Conservation (phyloP, 2,329 filamentous ascomycete genomes). For the Nemania diffusa region DNA sequence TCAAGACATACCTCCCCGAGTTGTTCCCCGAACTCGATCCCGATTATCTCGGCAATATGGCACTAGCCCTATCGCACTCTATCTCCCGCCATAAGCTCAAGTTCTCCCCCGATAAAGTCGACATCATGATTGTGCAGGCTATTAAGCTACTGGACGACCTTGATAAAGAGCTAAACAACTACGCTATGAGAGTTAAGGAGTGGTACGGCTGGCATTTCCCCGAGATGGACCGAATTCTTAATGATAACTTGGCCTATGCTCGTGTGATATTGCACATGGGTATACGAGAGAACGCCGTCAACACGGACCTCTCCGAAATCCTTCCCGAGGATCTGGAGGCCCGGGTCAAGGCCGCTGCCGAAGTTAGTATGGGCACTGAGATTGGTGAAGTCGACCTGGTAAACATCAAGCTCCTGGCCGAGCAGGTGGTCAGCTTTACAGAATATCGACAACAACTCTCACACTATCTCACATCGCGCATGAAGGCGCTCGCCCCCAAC, state of each 20-base stretch:
- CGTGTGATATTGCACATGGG: constrained; percentile 89
- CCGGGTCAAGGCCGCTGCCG: constrained; percentile 91
- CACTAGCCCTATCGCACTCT: constrained; percentile 94
- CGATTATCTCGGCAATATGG: constrained; percentile 91
- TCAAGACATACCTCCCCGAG: constrained; percentile 88
- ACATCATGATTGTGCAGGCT: constrained; percentile 99
- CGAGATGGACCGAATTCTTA: constrained; percentile 95
- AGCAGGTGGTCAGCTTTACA: constrained; percentile 91
- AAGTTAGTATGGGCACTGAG: constrained; percentile 98
- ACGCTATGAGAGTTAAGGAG: constrained; percentile 99
- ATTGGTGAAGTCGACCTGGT: constrained; percentile 92
- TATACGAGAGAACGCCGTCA: constrained; percentile 82
- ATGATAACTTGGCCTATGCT: constrained; percentile 95
- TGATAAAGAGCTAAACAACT: constrained; percentile 98
- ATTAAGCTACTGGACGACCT: constrained; percentile 94
- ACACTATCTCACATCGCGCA: constrained; percentile 88
- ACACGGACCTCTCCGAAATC: constrained; percentile 85
- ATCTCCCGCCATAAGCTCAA: constrained; percentile 98
- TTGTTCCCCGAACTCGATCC: constrained; percentile 89
- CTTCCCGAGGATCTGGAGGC: constrained; percentile 94
- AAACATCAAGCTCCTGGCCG: constrained; percentile 90
- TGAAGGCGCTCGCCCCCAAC: constrained; percentile 97
- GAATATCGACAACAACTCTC: constrained; percentile 90
- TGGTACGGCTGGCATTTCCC: constrained; percentile 99
- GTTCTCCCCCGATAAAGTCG: constrained; percentile 98